phyloP scores from a whole-genome alignment of 2,329 filamentous ascomycete genomes.

The Shiraia bambusicola region DNA sequence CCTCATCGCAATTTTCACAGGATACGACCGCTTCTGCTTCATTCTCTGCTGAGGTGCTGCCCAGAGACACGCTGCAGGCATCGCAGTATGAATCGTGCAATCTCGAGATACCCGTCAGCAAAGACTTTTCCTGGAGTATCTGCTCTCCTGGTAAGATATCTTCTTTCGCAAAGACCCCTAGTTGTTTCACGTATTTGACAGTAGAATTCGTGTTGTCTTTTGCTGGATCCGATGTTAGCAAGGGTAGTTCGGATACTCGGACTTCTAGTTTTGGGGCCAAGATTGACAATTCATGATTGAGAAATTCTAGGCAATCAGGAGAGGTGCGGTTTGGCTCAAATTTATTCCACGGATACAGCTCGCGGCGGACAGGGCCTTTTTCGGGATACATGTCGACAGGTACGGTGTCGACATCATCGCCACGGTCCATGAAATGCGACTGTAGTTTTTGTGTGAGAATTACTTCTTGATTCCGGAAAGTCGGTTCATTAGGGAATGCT shows the following conservation, averaged over 20 bases:
- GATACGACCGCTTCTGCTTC: constrained; percentile 37
- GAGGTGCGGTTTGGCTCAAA: constrained; percentile 61
- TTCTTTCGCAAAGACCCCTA: constrained; percentile 85
- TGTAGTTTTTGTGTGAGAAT: constrained; percentile 48
- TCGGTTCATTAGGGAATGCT: constrained; percentile 56
- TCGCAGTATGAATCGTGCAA: constrained; percentile 87
- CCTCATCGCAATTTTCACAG: constrained; percentile 59
- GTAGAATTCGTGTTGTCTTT: constrained; percentile 51
- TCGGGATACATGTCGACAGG: constrained; percentile 64
- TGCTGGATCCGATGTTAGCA: constrained; percentile 54
- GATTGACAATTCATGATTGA: constrained; percentile 69
- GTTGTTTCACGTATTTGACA: constrained; percentile 66
- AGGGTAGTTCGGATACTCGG: constrained; percentile 71
- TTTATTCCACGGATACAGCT: constrained; percentile 65
- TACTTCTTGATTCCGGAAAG: constrained; percentile 57
- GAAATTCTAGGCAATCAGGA: constrained; percentile 58
- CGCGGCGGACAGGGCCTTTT: constrained; percentile 66
- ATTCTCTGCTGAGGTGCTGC: constrained; percentile 6
- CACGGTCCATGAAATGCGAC: constrained; percentile 25
- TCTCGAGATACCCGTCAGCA: constrained; percentile 86
- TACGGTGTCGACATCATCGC: constrained; percentile 43
- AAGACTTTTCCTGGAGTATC: constrained; percentile 78
- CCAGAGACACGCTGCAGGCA: constrained; percentile 67
- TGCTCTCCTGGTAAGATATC: constrained; percentile 75
- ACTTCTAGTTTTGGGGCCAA: constrained; percentile 84